Evolutionary conservation across 1,284 basidiomycete genomes (phyloP), one percentile per base, ranked within the genome.

Genomic region (Vanrija humicola): DNA sequence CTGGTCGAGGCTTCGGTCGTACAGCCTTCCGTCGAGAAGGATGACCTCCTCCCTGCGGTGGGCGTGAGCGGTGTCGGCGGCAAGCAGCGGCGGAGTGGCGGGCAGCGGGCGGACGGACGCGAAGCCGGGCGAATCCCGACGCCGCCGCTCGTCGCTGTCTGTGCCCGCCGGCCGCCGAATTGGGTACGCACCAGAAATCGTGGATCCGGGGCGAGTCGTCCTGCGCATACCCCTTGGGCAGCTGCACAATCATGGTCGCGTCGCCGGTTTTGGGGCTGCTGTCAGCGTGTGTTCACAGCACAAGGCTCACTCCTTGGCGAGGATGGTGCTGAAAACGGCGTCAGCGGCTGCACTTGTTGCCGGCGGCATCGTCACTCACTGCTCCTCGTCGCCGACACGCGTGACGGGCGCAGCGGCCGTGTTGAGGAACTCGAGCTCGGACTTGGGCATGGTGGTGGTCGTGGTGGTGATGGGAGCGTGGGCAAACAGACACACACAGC

Each of bases 251-350:
- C 43, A 52, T 57, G 18, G 55, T 57, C 16, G 43, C 48, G 42
- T 57, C 55, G n/a, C 55, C 55, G 2, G 55, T 57, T 9, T 57
- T 50, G 15, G 46, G 29, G 34, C 55, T 57, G 26, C 5, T 25
- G 38, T 23, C 21, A 19, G 18, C n/a, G 38, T 12, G 16, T 25
- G 19, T 6, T 50, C 14, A 16, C n/a, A 21, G 12, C 21, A 38
- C 12, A 18, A 21, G 29, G 39, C 55, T 46, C 14, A 56, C 54
- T 56, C 54, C 18, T 56, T 34, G 23, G 54, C 48, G 19, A 56
- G 45, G 6, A 56, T 56, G 38, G 47, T 43, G 23, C 23, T 19
- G n/a, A 18, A 18, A 43, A 28, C 28, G 28, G 28, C 28, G 18
- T 43, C 42, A 23, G 23, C 23, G 7, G 6, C 6, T 7, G 26